Evolutionary conservation across 352 stramenopile genomes (phyloP), one percentile per base, ranked within the genome.

Genomic region (Phytophthora citricola): DNA sequence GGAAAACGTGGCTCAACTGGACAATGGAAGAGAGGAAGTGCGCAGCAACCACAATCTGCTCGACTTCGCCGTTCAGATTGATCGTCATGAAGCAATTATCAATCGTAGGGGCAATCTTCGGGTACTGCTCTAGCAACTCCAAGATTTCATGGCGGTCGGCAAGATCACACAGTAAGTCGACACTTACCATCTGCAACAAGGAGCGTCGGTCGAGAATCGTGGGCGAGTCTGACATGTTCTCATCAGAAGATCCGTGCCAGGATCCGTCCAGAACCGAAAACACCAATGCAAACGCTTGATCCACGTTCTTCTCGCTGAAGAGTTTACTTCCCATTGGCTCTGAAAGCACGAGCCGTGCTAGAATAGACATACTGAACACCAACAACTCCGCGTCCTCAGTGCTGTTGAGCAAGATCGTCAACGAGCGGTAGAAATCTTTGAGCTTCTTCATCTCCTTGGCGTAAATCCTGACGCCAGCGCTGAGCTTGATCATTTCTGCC

Each of bases 351-450:
- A 95, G 71, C 12, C 87, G 73, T 5, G 83, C 85, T 8, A 95
- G 69, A 36, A 93, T 91, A 12, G 82, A 69, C 85, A 93, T 95
- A 26, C 74, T 87, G 36, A 85, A 89, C 63, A 95, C 82, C 4
- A 95, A 63, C 17, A 93, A 69, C 62, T 91, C 83, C 0, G 82
- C 56, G 48, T 93, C 84, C 39, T 93, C 84, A 0, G 87, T 93
- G 58, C 79, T 87, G 44, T 93, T 93, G 41, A 95, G 81, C 63
- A 93, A 32, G 20, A 93, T 83, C n/a, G 82, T 92, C 53, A 95
- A 76, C 40, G 82, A 84, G 15, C 87, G 85, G 52, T 93, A 93
- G 26, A 93, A 83, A 36, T 92, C 85, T 61, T 93, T 95, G 60
- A 91, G 76, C 29, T 81, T 83, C 48, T 83, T 88, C 66, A 90